Base-by-base conservation (phyloP, 495 filamentous ascomycete genomes). In the Trichoderma virens region DNA sequence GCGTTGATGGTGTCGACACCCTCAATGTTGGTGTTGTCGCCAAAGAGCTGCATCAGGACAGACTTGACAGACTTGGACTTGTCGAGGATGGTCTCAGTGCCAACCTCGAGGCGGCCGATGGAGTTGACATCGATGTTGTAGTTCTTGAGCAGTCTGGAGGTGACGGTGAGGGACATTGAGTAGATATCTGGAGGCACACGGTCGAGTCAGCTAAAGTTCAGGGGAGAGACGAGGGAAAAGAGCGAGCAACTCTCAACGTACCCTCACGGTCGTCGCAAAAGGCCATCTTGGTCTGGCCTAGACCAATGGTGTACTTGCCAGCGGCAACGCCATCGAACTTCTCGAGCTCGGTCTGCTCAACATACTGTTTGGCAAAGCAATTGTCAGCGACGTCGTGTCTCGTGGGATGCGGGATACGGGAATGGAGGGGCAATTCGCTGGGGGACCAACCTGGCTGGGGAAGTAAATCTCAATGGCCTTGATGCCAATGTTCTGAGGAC, bases 41-140 rank as follows among this genome's bases (percentile, higher is more conserved):
- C 84, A 70, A 98, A 97, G 31, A 98, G 83, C 80, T 97, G 94
- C 94, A 98, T 98, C 67, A 98, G 79, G 61, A 98, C 93, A n/a
- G 93, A 90, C 86, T 98, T 98, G 82, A 98, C 94, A 31, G 95
- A 98, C 84, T 98, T 98, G 70, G 94, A 98, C 85, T 98, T 98
- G 84, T 98, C 94, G 72, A 98, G 83, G 45, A 98, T 84, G 61
- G 94, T 98, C 86, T 98, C 94, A 62, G 94, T 98, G 72, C 94
- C 94, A 69, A 98, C 94, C 79, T 98, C 94, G 69, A 98, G 84
- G 67, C 94, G 89, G 63, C 94, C 94, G 71, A 98, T 90, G 65
- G 88, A 86, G 75, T 88, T 88, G 68, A 88, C 83, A 79, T 98
- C 93, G 78, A 98, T 88, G 71, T 88, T 88, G 86, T 97, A 97